Evolutionary conservation across 495 filamentous ascomycete genomes (phyloP).

Genomic region (Pseudevernia furfuracea): DNA sequence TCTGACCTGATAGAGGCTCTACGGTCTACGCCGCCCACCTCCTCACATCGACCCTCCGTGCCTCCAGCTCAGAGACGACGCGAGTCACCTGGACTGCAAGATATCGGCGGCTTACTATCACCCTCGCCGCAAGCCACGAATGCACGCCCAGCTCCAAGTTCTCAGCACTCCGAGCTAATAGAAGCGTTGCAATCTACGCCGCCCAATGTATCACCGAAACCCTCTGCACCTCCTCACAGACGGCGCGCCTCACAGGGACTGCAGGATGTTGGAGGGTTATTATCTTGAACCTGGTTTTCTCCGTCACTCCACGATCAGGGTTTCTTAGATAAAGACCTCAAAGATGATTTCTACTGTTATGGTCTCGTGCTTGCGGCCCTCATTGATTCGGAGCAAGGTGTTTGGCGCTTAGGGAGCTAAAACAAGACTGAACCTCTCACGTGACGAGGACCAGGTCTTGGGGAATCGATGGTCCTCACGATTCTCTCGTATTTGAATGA

Average conservation of each 20-base stretch:
- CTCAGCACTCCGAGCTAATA: slow-evolving; percentile 30
- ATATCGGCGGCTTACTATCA: slow-evolving; percentile 47
- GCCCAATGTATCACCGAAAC: slow-evolving; percentile 23
- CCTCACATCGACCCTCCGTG: slow-evolving; percentile 19
- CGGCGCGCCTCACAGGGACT: slow-evolving; percentile 33
- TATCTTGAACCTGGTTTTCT: slow-evolving; percentile 24
- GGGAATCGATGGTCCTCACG: not conserved
- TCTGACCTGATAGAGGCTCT: slow-evolving; percentile 35
- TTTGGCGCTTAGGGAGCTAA: not conserved
- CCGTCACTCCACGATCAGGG: not conserved
- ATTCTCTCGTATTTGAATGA: not conserved
- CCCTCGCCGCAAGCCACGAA: slow-evolving; percentile 26
- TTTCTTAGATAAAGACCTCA: not conserved
- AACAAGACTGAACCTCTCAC: not conserved
- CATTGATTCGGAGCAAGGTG: not conserved
- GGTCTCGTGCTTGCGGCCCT: not conserved
- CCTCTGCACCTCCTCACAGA: slow-evolving; percentile 22
- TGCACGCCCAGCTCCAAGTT: slow-evolving; percentile 9
- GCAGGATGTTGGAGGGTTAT: slow-evolving; percentile 48
- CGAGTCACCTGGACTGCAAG: slow-evolving; percentile 39
- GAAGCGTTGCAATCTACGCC: slow-evolving; percentile 32
- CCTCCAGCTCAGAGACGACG: slow-evolving; percentile 25
- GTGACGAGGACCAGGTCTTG: not conserved
- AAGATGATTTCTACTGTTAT: not conserved
- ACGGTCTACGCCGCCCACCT: slow-evolving; percentile 29